These are phyloP conservation scores for Colletotrichum siamense DNA, from an alignment of 2,329 filamentous ascomycete species.

Conservation along the genomic window DNA sequence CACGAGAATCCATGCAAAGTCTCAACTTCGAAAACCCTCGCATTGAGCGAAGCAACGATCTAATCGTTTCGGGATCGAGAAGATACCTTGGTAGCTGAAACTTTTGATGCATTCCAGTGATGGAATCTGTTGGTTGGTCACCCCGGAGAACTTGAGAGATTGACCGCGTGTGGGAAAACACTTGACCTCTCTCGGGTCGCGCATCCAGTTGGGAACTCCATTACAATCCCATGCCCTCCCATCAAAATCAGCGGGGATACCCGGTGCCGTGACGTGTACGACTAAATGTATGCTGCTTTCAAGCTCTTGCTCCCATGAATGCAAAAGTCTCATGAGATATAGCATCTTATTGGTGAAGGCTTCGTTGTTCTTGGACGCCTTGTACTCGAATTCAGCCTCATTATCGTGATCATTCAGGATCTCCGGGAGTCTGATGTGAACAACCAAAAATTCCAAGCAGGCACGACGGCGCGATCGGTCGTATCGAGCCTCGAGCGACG, in stretches of 20 bases:
- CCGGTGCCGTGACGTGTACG: neutral
- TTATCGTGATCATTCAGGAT: neutral
- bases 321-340: neutral
- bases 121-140: neutral
- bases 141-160: neutral
- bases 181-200: neutral
- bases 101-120: neutral
- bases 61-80: neutral
- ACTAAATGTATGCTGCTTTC: neutral
- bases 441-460: neutral
- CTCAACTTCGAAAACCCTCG: neutral
- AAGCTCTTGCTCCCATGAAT: neutral
- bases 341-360: neutral
- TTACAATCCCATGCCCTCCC: neutral
- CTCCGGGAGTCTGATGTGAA: neutral
- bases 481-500: rapidly evolving
- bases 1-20: neutral
- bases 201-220: neutral
- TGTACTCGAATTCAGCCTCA: neutral
- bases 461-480: neutral
- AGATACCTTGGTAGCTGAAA: neutral
- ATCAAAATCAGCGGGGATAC: neutral
- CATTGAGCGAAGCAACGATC: neutral
- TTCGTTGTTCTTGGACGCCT: neutral
- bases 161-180: neutral